Conservation (phyloP, 192 early-diverging fungal genomes). For the Podila verticillata region DNA sequence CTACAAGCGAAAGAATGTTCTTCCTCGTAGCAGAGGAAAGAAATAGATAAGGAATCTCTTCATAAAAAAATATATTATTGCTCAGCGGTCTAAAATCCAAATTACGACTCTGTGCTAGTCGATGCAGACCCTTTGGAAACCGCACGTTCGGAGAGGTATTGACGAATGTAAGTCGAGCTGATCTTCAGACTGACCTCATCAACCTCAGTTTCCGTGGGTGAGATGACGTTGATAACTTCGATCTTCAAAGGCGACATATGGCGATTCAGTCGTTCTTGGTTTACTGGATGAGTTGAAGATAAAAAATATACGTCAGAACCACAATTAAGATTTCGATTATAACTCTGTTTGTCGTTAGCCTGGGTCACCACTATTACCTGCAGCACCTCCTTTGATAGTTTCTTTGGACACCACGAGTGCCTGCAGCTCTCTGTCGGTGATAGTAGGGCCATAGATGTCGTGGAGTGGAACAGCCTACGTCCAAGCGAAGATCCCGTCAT, state of each 20-base stretch:
- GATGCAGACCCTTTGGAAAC: neutral
- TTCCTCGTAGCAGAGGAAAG: slow-evolving; percentile 37
- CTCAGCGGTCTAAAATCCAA: too few species aligned
- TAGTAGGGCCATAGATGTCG: slow-evolving; percentile 91
- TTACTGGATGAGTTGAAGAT: slow-evolving; percentile 65
- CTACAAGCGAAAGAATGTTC: slow-evolving; percentile 63
- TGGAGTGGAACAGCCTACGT: slow-evolving; percentile 72
- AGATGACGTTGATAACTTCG: slow-evolving; percentile 77
- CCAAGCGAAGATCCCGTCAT: neutral
- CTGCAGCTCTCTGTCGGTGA: slow-evolving; percentile 73
- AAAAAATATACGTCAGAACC: neutral
- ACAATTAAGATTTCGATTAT: neutral
- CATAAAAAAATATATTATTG: neutral
- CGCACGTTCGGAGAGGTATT: slow-evolving; percentile 52
- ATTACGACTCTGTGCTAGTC: too few species aligned
- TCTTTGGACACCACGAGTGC: slow-evolving; percentile 88
- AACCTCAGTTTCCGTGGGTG: slow-evolving; percentile 47
- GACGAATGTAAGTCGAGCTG: slow-evolving; percentile 82
- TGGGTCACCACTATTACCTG: slow-evolving; percentile 58
- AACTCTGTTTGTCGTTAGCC: too few species aligned
- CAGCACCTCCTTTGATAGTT: slow-evolving; percentile 76
- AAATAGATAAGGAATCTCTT: slow-evolving; percentile 12
- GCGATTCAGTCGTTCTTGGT: slow-evolving; percentile 71
- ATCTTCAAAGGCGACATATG: slow-evolving; percentile 67
- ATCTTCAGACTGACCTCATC: slow-evolving; percentile 69